These are phyloP conservation scores for Beauveria bassiana DNA, from an alignment of 2,329 filamentous ascomycete genomes.

Conservation along the genomic window DNA sequence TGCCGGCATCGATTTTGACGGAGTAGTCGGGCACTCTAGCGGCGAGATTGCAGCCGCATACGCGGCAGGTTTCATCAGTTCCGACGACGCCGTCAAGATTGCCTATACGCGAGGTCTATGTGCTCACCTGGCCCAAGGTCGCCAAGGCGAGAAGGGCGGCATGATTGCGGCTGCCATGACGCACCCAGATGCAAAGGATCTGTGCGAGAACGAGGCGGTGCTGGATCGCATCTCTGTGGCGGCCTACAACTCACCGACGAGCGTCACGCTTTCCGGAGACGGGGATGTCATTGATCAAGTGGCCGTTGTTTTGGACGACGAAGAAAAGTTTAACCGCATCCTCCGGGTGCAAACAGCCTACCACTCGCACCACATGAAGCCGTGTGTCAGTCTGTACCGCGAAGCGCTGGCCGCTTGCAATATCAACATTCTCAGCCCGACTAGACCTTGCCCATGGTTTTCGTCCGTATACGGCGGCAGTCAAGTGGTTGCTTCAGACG, in stretches of 20 bases:
- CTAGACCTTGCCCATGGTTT: neutral
- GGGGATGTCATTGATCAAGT: constrained; percentile 15
- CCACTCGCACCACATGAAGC: constrained; percentile 23
- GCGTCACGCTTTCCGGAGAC: constrained; percentile 20
- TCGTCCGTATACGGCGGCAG: neutral
- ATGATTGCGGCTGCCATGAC: constrained; percentile 41
- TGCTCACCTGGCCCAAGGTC: constrained; percentile 26
- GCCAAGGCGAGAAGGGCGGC: constrained; percentile 32
- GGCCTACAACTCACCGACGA: constrained; percentile 15
- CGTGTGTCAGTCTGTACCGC: neutral
- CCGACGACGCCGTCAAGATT: constrained; percentile 33
- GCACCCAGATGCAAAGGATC: constrained; percentile 10
- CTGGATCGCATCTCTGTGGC: constrained; percentile 13
- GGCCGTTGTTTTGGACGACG: constrained; percentile 9
- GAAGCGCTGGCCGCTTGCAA: neutral
- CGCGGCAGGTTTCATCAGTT: constrained; percentile 30
- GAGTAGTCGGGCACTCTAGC: constrained; percentile 33
- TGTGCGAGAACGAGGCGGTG: neutral
- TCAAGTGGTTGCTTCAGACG: neutral
- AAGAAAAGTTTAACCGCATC: constrained; percentile 14
- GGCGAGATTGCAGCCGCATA: constrained; percentile 39
- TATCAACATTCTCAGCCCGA: neutral
- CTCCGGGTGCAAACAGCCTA: constrained; percentile 23
- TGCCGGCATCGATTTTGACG: constrained; percentile 27
- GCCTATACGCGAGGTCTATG: constrained; percentile 37